phyloP scores from a whole-genome alignment of 768 basidiomycete species.

The Coprinellus micaceus region DNA sequence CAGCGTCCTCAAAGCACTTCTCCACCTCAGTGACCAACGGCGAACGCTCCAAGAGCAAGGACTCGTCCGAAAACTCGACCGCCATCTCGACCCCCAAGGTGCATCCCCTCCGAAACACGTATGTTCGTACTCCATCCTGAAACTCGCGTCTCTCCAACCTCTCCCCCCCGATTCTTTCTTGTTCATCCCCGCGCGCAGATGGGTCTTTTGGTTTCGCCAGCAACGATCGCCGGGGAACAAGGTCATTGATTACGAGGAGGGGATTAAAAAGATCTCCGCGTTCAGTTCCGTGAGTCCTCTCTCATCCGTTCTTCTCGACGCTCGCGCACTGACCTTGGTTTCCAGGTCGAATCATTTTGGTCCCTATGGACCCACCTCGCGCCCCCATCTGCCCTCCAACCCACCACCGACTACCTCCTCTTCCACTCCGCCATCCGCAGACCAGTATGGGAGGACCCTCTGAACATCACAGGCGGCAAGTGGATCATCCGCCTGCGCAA shows the following conservation, averaged over 20 bases:
- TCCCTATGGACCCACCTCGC: conserved; percentile 89
- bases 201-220: conserved; percentile 91
- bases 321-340: neutral
- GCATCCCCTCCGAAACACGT: conserved; percentile 84
- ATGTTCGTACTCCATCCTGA: conserved; percentile 58
- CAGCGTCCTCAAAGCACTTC: conserved; percentile 67
- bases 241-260: conserved; percentile 88
- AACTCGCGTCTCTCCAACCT: conserved; percentile 13
- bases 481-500: conserved; percentile 94
- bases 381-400: conserved; percentile 76
- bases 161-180: conserved; percentile 19
- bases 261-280: conserved; percentile 87
- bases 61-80: conserved; percentile 32
- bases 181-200: conserved; percentile 44
- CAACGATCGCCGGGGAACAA: conserved; percentile 89
- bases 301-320: neutral
- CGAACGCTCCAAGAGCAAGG: conserved; percentile 42
- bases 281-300: conserved; percentile 71
- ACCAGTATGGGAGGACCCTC: conserved; percentile 95
- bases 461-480: conserved; percentile 85
- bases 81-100: conserved; percentile 37
- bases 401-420: conserved; percentile 92
- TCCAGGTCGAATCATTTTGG: conserved; percentile 92
- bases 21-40: conserved; percentile 42
- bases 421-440: conserved; percentile 83